These are phyloP conservation scores for Galeopsis tetrahit DNA, from an alignment of 257 asterid genomes.

Conservation along the genomic window DNA sequence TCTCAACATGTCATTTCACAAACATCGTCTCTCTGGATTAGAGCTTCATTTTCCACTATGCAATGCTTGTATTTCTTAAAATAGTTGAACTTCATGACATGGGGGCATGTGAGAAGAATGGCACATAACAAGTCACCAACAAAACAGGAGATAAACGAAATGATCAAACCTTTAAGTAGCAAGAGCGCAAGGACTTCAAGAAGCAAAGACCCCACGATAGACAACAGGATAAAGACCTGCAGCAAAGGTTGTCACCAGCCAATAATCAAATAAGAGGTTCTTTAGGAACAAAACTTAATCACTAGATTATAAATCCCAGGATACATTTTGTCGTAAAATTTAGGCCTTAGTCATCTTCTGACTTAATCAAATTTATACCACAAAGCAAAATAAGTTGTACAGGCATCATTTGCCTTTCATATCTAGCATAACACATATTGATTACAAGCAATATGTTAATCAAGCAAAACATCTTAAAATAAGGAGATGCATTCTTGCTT, in stretches of 20 bases:
- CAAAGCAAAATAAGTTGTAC: not conserved
- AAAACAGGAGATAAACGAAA: conserved; percentile 10
- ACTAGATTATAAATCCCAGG: not conserved
- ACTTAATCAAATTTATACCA: conserved; percentile 21
- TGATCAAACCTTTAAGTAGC: conserved; percentile 74
- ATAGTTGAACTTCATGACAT: conserved; percentile 19
- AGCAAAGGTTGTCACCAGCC: conserved; percentile 26
- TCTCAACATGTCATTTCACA: conserved; percentile 11
- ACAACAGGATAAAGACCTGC: conserved; percentile 91
- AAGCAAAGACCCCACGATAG: conserved; percentile 57
- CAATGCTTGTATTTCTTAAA: not conserved
- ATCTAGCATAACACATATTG: not conserved
- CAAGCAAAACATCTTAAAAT: conserved; percentile 11
- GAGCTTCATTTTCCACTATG: conserved; percentile 17
- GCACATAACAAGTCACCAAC: conserved; percentile 24
- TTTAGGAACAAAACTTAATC: not conserved
- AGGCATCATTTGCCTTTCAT: not conserved
- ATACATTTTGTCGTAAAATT: not conserved
- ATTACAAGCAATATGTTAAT: not conserved
- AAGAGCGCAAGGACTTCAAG: conserved; percentile 67
- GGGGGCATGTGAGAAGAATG: conserved; percentile 13
- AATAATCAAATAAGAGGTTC: conserved; percentile 7
- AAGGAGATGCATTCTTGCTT: not conserved
- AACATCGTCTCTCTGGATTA: conserved; percentile 16
- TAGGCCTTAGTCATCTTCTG: not conserved